A percentile compares a stretch with the other conserved stretches of the same genome.
These are phyloP conservation scores for Cubamyces lactineus DNA, from an alignment of 768 basidiomycete genomes.

Conservation along the genomic window DNA sequence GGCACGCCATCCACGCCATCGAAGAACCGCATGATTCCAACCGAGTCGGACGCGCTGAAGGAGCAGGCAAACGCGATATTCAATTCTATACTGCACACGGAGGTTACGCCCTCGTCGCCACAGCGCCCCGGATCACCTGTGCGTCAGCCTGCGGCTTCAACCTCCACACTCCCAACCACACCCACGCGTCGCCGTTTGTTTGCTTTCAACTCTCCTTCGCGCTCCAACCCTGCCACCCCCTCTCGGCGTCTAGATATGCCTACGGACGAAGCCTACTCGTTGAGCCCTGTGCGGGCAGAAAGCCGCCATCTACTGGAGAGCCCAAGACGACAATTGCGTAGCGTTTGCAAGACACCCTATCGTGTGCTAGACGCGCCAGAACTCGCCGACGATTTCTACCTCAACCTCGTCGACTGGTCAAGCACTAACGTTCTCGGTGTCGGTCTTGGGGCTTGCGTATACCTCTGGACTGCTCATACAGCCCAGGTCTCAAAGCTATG, in stretches of 20 bases:
- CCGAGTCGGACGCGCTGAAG: constrained; percentile 49
- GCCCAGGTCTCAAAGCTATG: constrained; percentile 91
- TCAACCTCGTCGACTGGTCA: constrained; percentile 98
- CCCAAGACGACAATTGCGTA: constrained; percentile 78
- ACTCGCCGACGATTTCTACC: constrained; percentile 96
- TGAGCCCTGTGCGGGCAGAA: constrained; percentile 86
- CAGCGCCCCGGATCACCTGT: constrained; percentile 61
- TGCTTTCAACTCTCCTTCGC: constrained; percentile 63
- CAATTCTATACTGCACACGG: constrained; percentile 72
- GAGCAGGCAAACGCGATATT: constrained; percentile 88
- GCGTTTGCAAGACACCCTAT: constrained; percentile 93
- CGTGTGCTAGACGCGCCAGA: constrained; percentile 97
- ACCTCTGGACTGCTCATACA: constrained; percentile 96
- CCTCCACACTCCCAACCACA: constrained; percentile 42
- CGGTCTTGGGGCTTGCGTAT: constrained; percentile 89
- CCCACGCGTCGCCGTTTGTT: constrained; percentile 65
- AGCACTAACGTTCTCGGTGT: constrained; percentile 94
- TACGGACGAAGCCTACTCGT: constrained; percentile 85
- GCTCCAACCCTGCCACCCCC: constrained; percentile 56
- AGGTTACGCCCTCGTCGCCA: constrained; percentile 75
- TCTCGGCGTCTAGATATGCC: constrained; percentile 75
- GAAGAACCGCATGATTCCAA: constrained; percentile 45
- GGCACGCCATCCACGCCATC: constrained; percentile 41
- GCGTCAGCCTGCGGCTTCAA: constrained; percentile 34
- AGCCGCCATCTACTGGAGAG: constrained; percentile 83